Conservation (phyloP, 2,329 filamentous ascomycete species). For the Alternaria brassicicola region DNA sequence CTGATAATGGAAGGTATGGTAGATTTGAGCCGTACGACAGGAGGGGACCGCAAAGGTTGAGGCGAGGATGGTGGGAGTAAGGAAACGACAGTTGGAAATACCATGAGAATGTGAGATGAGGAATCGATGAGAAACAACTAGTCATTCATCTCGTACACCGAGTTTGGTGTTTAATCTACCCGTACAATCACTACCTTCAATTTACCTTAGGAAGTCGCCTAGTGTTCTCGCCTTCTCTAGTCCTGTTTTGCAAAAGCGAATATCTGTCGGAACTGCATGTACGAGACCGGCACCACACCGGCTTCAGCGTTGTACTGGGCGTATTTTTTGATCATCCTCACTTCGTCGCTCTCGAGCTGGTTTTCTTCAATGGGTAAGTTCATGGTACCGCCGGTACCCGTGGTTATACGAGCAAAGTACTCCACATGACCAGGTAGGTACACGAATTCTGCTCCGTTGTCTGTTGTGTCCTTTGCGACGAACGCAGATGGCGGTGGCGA, state of each 20-base stretch:
- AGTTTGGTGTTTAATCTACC: not conserved
- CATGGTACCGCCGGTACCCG: constrained; percentile 1
- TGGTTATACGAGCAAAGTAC: constrained; percentile 11
- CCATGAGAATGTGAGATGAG: not conserved
- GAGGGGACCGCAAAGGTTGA: not conserved
- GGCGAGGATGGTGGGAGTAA: not conserved
- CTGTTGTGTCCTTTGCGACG: not conserved
- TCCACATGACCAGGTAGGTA: constrained; percentile 7
- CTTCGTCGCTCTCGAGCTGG: constrained; percentile 8
- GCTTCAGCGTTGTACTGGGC: constrained; percentile 12
- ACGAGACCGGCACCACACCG: not conserved
- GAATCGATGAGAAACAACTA: not conserved
- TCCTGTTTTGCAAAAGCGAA: constrained; percentile 15
- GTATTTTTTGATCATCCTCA: constrained; percentile 12
- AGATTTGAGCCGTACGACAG: constrained; percentile 7
- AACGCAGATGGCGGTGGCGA: not conserved
- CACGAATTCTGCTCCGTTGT: not conserved
- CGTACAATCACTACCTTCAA: not conserved
- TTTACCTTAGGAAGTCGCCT: not conserved
- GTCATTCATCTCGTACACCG: not conserved
- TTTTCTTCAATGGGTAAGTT: constrained; percentile 9
- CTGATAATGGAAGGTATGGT: constrained; percentile 3
- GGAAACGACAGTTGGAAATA: not conserved
- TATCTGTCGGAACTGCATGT: constrained; percentile 13
- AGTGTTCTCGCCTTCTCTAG: not conserved